These are phyloP conservation scores for Diversispora eburnea DNA, from an alignment of 192 early-diverging fungal genomes.

Conservation along the genomic window DNA sequence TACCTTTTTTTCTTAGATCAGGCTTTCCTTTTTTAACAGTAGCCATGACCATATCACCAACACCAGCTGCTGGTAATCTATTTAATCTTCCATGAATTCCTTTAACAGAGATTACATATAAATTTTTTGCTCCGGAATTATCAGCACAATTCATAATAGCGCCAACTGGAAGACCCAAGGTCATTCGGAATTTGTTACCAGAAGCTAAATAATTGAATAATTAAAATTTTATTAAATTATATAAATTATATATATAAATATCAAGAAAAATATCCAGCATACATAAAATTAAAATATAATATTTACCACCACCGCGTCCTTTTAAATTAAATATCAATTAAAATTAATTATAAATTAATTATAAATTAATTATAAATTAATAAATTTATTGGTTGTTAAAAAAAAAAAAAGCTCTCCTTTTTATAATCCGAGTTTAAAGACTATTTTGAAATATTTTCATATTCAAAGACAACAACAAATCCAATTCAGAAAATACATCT, in stretches of 20 bases:
- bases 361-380: not conserved
- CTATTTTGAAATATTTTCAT: too few relatives aligned
- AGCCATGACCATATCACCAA: constrained; percentile 99
- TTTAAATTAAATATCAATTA: not conserved
- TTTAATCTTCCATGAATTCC: constrained; percentile 95
- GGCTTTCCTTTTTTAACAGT: constrained; percentile 99
- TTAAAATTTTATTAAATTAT: not conserved
- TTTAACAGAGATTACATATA: constrained; percentile 98
- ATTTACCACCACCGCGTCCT: constrained; percentile 22
- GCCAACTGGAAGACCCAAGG: constrained; percentile 87
- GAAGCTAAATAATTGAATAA: constrained; percentile 43
- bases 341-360: not conserved
- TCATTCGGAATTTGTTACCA: constrained; percentile 99
- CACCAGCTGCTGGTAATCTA: constrained; percentile 95
- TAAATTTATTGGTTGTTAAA: too few relatives aligned
- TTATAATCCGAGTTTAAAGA: too few relatives aligned
- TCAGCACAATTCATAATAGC: constrained; percentile 99
- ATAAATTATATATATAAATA: not conserved
- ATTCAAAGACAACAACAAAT: not conserved
- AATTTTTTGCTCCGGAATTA: constrained; percentile 99
- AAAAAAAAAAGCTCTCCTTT: too few relatives aligned
- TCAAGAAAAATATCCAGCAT: not conserved
- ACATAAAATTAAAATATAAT: not conserved
- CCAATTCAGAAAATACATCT: not conserved
- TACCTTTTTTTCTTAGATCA: constrained; percentile 99